Conservation (phyloP, 495 filamentous ascomycete species). For the Tuber magnatum region DNA sequence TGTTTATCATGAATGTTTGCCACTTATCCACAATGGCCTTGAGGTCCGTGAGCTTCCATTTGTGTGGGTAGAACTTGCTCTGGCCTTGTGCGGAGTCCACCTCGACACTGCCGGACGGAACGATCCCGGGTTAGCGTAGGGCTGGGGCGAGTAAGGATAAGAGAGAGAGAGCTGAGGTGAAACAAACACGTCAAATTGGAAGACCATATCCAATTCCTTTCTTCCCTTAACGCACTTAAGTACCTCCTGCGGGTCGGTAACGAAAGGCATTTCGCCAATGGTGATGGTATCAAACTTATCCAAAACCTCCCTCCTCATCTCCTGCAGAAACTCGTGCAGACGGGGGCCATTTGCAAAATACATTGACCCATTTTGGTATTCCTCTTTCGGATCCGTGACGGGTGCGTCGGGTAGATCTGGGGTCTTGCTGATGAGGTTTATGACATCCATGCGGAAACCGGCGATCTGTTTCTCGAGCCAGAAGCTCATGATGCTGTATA, state of each 20-base stretch:
- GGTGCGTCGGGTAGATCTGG: conserved; percentile 56
- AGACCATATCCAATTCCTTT: conserved; percentile 66
- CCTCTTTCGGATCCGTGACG: conserved; percentile 47
- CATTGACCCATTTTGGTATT: conserved; percentile 52
- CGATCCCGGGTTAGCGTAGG: not conserved
- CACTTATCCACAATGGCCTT: conserved; percentile 56
- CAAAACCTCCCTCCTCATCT: conserved; percentile 56
- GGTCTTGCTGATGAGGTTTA: conserved; percentile 62
- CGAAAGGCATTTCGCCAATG: conserved; percentile 65
- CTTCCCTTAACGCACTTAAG: conserved; percentile 54
- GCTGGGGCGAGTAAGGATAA: not conserved
- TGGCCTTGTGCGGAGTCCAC: conserved; percentile 27
- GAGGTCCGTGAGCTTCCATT: conserved; percentile 52
- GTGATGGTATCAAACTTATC: conserved; percentile 60
- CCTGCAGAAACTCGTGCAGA: conserved; percentile 58
- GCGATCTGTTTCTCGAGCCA: conserved; percentile 63
- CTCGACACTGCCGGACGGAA: conserved; percentile 5
- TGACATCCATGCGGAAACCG: conserved; percentile 63
- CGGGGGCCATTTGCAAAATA: conserved; percentile 60
- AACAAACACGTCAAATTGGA: conserved; percentile 57
- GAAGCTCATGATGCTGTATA: conserved; percentile 62
- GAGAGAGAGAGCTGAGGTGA: not conserved
- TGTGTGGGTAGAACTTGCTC: conserved; percentile 49
- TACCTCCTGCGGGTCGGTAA: conserved; percentile 53
- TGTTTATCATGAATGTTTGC: conserved; percentile 63